A percentile compares a stretch with the other conserved stretches of the same genome.
Evolutionary conservation across 73 alveolate species (phyloP).

Genomic region (Paramecium pentaurelia): DNA sequence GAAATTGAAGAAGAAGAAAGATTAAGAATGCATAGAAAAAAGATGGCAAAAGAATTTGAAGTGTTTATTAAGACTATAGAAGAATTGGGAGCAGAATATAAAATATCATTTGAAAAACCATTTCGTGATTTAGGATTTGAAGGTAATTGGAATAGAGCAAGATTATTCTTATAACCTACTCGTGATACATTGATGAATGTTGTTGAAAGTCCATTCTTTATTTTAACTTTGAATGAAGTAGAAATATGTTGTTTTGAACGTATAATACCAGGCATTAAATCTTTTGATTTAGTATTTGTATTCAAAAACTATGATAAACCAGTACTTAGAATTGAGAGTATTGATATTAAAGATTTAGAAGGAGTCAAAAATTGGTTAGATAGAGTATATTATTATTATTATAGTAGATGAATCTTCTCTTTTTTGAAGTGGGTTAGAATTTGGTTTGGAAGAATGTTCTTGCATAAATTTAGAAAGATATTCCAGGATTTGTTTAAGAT

Average conservation of each 20-base stretch:
- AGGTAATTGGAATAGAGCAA: conserved; percentile 91
- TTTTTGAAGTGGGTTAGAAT: conserved; percentile 85
- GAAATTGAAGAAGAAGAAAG: conserved; percentile 94
- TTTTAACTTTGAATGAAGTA: conserved; percentile 83
- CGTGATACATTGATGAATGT: conserved; percentile 82
- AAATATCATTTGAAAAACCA: conserved; percentile 83
- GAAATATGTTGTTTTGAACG: conserved; percentile 93
- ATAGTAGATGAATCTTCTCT: conserved; percentile 74
- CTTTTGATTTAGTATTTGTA: conserved; percentile 92
- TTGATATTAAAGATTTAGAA: conserved; percentile 87
- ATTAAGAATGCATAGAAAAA: conserved; percentile 78
- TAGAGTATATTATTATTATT: conserved; percentile 10
- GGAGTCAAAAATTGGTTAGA: conserved; percentile 87
- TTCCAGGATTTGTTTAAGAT: conserved; percentile 83
- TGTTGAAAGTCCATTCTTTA: conserved; percentile 93
- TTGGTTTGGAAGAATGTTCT: conserved; percentile 89
- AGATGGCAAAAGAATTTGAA: conserved; percentile 81
- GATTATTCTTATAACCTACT: conserved; percentile 86
- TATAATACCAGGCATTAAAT: conserved; percentile 84
- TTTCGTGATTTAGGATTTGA: conserved; percentile 80
- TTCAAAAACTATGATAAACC: conserved; percentile 86
- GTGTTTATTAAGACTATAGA: conserved; percentile 79
- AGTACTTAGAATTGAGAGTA: conserved; percentile 82
- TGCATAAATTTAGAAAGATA: conserved; percentile 77
- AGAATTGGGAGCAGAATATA: conserved; percentile 60